Conservation (phyloP, 129 eudicot species). For the Tanacetum coccineum region DNA sequence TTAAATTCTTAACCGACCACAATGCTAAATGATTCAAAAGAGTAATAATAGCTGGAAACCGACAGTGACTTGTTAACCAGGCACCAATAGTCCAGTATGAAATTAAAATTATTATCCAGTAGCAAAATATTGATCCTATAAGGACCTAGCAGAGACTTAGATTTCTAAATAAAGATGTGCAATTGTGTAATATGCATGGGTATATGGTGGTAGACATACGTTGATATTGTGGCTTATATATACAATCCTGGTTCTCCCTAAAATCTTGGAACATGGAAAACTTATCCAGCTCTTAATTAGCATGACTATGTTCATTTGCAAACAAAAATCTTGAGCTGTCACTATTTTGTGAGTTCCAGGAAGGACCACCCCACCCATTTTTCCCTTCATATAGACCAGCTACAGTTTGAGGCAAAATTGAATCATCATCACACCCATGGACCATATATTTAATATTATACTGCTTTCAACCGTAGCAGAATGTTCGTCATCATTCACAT, state of each 20-base stretch:
- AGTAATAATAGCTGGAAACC: background rate
- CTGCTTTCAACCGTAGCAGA: conserved; percentile 54
- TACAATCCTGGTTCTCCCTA: conserved; percentile 45
- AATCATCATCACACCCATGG: conserved; percentile 46
- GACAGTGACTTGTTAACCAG: too few relatives aligned
- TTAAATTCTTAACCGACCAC: background rate
- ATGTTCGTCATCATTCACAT: conserved; percentile 35
- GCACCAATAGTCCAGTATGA: too few relatives aligned
- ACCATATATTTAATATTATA: too few relatives aligned
- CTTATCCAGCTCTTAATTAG: conserved; percentile 34
- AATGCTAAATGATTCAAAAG: conserved; percentile 6
- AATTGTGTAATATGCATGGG: background rate
- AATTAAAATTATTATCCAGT: too few relatives aligned
- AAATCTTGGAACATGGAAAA: conserved; percentile 28
- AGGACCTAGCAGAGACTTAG: too few relatives aligned
- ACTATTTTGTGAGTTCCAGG: conserved; percentile 42
- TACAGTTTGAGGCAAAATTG: conserved; percentile 38
- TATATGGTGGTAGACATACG: conserved; percentile 31
- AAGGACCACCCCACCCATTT: conserved; percentile 35
- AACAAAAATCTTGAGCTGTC: conserved; percentile 44
- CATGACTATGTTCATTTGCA: conserved; percentile 26
- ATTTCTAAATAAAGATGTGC: too few relatives aligned
- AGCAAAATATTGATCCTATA: too few relatives aligned
- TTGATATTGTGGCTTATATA: conserved; percentile 48
- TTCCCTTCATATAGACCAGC: conserved; percentile 35